phyloP scores from a whole-genome alignment of 768 basidiomycete genomes.

The Leccinum subtestaceum region DNA sequence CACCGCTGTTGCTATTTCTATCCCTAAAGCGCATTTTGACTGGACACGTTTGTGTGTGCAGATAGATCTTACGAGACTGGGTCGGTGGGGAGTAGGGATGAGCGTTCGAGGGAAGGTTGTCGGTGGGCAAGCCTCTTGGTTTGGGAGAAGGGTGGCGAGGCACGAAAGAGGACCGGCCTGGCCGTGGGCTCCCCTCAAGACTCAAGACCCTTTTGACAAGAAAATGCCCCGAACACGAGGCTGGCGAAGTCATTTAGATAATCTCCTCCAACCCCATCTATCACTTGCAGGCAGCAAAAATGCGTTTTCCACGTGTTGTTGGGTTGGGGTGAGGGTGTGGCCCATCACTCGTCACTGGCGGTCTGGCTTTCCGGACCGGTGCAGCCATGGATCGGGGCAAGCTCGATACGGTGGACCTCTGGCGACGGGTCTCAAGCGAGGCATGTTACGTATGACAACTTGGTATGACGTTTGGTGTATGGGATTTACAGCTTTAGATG shows the following conservation, averaged over 20 bases:
- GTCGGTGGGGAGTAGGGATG: background rate
- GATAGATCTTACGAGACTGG: slow-evolving; percentile 1
- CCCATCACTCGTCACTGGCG: background rate
- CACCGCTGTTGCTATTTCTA: slow-evolving; percentile 29
- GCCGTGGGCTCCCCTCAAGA: slow-evolving; percentile 8
- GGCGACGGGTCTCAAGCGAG: background rate
- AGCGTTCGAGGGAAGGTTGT: background rate
- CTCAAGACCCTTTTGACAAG: slow-evolving; percentile 11
- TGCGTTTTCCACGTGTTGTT: slow-evolving; percentile 22
- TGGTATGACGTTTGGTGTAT: background rate
- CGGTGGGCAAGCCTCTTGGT: background rate
- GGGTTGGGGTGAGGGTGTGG: slow-evolving; percentile 6
- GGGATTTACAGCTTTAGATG: background rate
- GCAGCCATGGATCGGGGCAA: slow-evolving; percentile 13
- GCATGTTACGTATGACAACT: background rate
- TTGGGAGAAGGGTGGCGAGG: background rate
- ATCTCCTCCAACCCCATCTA: slow-evolving; percentile 17
- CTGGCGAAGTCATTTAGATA: slow-evolving; percentile 26
- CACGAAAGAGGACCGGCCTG: background rate
- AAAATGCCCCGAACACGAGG: slow-evolving; percentile 30
- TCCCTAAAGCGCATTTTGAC: slow-evolving; percentile 25
- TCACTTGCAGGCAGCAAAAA: slow-evolving; percentile 20
- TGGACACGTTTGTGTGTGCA: background rate
- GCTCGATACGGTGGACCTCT: background rate
- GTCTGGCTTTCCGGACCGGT: slow-evolving; percentile 2